Percentiles rank a stretch among this genome's conserved stretches.
phyloP scores from a whole-genome alignment of 192 early-diverging fungal genomes.

The Dissophora globulifera region DNA sequence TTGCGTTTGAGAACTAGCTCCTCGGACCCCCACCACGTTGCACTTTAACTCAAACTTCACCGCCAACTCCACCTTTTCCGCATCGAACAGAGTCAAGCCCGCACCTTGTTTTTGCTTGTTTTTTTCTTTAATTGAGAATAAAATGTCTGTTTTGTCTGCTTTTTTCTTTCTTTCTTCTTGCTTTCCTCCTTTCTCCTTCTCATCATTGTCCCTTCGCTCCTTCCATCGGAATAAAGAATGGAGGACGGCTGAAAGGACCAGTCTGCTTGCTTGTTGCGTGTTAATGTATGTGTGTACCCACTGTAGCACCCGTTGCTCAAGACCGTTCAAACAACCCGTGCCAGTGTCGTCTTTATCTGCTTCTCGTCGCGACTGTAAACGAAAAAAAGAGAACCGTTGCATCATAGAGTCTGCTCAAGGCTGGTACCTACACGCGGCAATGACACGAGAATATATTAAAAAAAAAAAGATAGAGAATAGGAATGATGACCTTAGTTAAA shows the following conservation, averaged over 20 bases:
- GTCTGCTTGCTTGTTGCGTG: background rate
- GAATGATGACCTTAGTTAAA: background rate
- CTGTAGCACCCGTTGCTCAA: background rate
- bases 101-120: background rate
- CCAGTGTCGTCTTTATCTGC: too few relatives aligned
- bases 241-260: background rate
- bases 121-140: background rate
- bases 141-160: background rate
- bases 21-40: too few relatives aligned
- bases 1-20: too few relatives aligned
- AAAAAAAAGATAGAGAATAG: background rate
- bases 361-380: background rate
- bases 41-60: too few relatives aligned
- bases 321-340: too few relatives aligned
- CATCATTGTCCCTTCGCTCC: too few relatives aligned
- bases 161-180: background rate
- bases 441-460: too few relatives aligned
- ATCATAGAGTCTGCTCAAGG: slow-evolving; percentile 6
- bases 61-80: too few relatives aligned
- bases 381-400: background rate
- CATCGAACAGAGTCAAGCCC: background rate
- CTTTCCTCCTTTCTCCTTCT: background rate
- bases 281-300: background rate
- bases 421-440: too few relatives aligned
- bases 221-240: too few relatives aligned